Evolutionary conservation across 2,329 filamentous ascomycete species (phyloP).

Genomic region (Nothopassalora personata): DNA sequence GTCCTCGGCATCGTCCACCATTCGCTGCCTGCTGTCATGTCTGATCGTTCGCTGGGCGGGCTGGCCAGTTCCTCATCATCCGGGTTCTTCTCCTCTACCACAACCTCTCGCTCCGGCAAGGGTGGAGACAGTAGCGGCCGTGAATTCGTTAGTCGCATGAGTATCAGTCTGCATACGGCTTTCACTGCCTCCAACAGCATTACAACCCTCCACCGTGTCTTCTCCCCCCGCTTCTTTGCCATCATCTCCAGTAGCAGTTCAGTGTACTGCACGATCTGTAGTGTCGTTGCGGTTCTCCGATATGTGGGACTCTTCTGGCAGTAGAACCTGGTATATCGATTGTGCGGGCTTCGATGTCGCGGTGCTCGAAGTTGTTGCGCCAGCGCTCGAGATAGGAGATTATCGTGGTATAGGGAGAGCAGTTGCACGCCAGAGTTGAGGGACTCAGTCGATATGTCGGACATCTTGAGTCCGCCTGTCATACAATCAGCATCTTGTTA

Average conservation of each 20-base stretch:
- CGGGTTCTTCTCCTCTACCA: constrained; percentile 43
- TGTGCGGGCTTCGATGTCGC: constrained; percentile 48
- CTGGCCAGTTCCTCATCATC: constrained; percentile 41
- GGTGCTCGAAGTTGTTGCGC: constrained; percentile 49
- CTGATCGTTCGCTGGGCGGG: constrained; percentile 38
- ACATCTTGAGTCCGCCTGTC: constrained; percentile 77
- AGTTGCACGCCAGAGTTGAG: constrained; percentile 76
- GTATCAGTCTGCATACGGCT: constrained; percentile 72
- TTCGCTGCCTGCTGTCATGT: constrained; percentile 35
- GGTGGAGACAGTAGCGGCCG: constrained; percentile 77
- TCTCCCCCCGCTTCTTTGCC: constrained; percentile 78
- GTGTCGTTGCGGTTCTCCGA: constrained; percentile 68
- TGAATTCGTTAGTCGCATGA: constrained; percentile 77
- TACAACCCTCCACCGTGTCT: constrained; percentile 77
- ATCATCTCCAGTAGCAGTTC: constrained; percentile 98
- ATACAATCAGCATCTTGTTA: background rate
- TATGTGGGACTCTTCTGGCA: constrained; percentile 63
- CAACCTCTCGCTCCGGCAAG: constrained; percentile 75
- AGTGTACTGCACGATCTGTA: constrained; percentile 91
- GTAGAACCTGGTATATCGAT: constrained; percentile 61
- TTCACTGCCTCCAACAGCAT: constrained; percentile 82
- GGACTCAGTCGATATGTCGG: constrained; percentile 90
- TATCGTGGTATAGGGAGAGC: constrained; percentile 88
- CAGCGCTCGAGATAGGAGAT: constrained; percentile 65
- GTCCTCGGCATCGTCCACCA: constrained; percentile 92